Conservation (phyloP, 129 eudicot species). For the Sambucus nigra region DNA sequence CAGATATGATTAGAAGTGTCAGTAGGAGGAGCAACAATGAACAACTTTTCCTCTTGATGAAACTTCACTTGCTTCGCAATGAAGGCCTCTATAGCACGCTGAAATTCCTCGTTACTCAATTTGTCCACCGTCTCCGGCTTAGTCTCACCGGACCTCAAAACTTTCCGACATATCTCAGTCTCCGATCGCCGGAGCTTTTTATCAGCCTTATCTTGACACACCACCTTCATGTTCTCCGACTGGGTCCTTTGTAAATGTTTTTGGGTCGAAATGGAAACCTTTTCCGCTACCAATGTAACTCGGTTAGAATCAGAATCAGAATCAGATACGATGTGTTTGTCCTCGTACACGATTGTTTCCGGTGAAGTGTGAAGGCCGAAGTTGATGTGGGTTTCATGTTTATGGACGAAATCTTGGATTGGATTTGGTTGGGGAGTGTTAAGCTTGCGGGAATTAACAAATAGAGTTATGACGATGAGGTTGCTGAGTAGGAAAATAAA, state of each 20-base stretch:
- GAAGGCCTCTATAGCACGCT: conserved; percentile 57
- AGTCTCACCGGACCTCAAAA: conserved; percentile 11
- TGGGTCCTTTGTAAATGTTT: conserved; percentile 32
- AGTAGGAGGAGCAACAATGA: conserved; percentile 38
- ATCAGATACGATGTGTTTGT: conserved; percentile 44
- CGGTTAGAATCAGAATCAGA: neutral
- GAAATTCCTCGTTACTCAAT: conserved; percentile 72
- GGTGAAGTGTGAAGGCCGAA: conserved; percentile 3
- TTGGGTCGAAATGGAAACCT: neutral
- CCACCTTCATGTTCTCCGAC: conserved; percentile 33
- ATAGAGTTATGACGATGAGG: conserved; percentile 55
- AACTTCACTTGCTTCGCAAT: conserved; percentile 84
- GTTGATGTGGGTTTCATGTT: neutral
- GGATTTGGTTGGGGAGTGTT: conserved; percentile 21
- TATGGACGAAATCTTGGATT: conserved; percentile 24
- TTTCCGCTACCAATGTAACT: conserved; percentile 11
- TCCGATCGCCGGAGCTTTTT: conserved; percentile 47
- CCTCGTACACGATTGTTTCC: conserved; percentile 40
- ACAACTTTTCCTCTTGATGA: conserved; percentile 58
- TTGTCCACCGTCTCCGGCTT: conserved; percentile 16
- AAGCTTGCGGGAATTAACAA: conserved; percentile 53
- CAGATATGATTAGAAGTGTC: neutral
- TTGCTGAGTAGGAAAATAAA: conserved; percentile 69
- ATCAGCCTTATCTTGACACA: conserved; percentile 1
- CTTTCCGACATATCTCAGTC: conserved; percentile 36